Percentiles rank a stretch among this genome's conserved stretches.
Conservation (phyloP, 1,284 basidiomycete species). For the Pseudozyma hubeiensis region DNA sequence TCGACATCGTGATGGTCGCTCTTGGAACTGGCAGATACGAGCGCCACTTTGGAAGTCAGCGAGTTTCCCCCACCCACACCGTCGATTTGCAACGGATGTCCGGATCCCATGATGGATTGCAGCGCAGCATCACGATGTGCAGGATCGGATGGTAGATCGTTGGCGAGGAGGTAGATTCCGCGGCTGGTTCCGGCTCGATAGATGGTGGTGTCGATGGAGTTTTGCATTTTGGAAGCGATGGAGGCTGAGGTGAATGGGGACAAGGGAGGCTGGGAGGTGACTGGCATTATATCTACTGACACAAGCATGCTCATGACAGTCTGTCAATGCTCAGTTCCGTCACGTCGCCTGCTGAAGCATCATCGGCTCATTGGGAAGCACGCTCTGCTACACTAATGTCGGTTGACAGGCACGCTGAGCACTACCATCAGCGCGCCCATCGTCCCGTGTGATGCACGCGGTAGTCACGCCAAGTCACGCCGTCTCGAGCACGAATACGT, state of each 20-base stretch:
- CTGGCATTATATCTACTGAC: background rate
- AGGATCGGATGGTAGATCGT: background rate
- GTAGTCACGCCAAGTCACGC: no score
- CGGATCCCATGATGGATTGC: constrained; percentile 5
- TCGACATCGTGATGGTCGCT: background rate
- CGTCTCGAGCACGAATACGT: no score
- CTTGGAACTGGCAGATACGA: background rate
- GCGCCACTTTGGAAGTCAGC: constrained; percentile 5
- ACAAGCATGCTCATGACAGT: no score
- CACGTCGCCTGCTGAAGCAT: no score
- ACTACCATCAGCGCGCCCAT: no score
- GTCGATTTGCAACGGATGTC: constrained; percentile 7
- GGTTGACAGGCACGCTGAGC: no score
- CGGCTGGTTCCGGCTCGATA: constrained; percentile 4
- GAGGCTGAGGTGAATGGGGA: no score
- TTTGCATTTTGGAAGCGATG: background rate
- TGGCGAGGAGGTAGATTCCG: constrained; percentile 1
- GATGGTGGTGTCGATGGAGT: background rate
- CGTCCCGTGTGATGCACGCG: no score
- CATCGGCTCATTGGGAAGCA: no score
- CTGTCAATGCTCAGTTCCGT: no score
- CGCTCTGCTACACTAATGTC: no score
- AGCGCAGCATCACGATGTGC: background rate
- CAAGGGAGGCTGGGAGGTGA: background rate
- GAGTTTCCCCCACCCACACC: constrained; percentile 6